Evolutionary conservation across 352 stramenopile species (phyloP).

Genomic region (Blastocystis sp.): DNA sequence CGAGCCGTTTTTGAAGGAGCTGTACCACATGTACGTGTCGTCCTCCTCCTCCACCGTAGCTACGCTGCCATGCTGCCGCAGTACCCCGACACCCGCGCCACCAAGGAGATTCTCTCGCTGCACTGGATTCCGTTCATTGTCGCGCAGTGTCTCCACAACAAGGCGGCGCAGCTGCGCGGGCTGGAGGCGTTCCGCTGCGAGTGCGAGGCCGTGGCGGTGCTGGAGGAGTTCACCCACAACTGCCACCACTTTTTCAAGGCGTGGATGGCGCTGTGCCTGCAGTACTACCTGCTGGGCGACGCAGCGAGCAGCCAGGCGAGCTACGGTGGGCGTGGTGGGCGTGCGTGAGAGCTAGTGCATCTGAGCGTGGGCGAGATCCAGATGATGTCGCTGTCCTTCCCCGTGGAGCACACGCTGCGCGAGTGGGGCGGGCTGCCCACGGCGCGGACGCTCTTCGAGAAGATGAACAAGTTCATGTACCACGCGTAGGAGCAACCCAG

Average conservation of each 20-base stretch:
- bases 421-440: not conserved
- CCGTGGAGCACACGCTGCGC: not conserved
- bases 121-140: constrained; percentile 35
- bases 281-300: constrained; percentile 16
- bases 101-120: constrained; percentile 33
- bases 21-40: constrained; percentile 6
- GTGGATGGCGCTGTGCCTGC: not conserved
- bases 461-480: constrained; percentile 13
- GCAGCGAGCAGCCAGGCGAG: not conserved
- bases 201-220: not conserved
- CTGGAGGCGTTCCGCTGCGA: constrained; percentile 9
- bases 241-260: constrained; percentile 45
- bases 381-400: constrained; percentile 9
- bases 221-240: not conserved
- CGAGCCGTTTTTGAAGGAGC: constrained; percentile 30
- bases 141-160: not conserved
- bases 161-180: not conserved
- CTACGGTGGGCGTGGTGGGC: not conserved
- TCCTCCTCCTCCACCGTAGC: not conserved
- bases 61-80: not conserved
- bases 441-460: not conserved
- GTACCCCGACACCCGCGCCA: constrained; percentile 15
- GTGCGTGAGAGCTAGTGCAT: not conserved
- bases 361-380: constrained; percentile 45
- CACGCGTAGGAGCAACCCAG: not conserved